Evolutionary conservation across 2,329 filamentous ascomycete species (phyloP).

Genomic region (Drechslera avenae): DNA sequence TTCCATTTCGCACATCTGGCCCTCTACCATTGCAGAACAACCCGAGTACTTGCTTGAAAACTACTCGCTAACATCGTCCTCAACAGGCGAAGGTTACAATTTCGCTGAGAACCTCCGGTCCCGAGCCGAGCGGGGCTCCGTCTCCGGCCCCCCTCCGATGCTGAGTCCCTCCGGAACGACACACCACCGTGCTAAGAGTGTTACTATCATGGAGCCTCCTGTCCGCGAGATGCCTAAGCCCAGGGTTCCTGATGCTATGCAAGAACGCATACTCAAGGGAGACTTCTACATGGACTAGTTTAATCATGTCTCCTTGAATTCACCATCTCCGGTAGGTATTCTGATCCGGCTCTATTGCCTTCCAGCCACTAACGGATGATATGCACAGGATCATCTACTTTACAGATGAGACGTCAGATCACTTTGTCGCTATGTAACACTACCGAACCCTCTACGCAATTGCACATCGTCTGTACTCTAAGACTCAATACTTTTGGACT

Average conservation of each 20-base stretch:
- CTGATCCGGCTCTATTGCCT: background rate
- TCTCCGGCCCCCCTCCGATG: conserved; percentile 53
- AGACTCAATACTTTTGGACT: conserved; percentile 7
- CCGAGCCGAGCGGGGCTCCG: conserved; percentile 77
- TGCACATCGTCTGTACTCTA: conserved; percentile 5
- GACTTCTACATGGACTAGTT: conserved; percentile 95
- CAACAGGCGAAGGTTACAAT: conserved; percentile 90
- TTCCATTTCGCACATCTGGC: conserved; percentile 34
- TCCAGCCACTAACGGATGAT: conserved; percentile 8
- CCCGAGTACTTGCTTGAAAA: conserved; percentile 47
- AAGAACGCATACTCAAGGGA: conserved; percentile 95
- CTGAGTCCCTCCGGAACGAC: conserved; percentile 13
- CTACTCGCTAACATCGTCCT: conserved; percentile 66
- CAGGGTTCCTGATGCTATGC: conserved; percentile 79
- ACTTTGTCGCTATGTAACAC: conserved; percentile 22
- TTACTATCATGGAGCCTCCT: conserved; percentile 65
- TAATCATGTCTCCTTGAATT: conserved; percentile 11
- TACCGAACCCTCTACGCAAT: conserved; percentile 15
- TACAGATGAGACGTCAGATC: conserved; percentile 14
- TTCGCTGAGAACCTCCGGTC: conserved; percentile 95
- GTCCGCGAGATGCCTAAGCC: conserved; percentile 64
- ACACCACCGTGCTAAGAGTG: conserved; percentile 73
- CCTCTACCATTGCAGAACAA: conserved; percentile 40
- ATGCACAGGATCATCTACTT: conserved; percentile 11
- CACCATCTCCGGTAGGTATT: conserved; percentile 31